Evolutionary conservation across 2,329 filamentous ascomycete genomes (phyloP).

Genomic region (Keithomyces neogunnii): DNA sequence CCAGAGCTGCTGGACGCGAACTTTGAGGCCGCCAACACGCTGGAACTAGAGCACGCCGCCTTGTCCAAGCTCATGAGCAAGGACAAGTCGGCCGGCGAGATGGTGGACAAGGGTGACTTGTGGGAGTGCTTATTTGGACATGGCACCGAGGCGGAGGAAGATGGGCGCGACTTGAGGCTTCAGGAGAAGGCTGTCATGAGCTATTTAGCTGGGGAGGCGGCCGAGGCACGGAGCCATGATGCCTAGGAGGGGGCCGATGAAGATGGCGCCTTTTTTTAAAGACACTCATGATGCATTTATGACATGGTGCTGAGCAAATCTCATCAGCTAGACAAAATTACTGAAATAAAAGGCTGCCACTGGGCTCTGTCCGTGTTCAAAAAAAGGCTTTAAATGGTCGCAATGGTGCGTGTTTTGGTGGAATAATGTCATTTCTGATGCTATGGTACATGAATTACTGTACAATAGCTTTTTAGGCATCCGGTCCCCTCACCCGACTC

Average conservation of each 20-base stretch:
- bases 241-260: too few species aligned
- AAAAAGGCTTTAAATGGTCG: too few species aligned
- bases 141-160: constrained; percentile 18
- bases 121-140: constrained; percentile 83
- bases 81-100: constrained; percentile 65
- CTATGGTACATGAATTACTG: neutral
- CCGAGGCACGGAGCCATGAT: constrained; percentile 9
- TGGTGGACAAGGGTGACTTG: constrained; percentile 68
- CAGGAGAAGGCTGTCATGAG: constrained; percentile 28
- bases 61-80: constrained; percentile 64
- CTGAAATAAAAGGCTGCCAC: too few species aligned
- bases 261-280: neutral
- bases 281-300: constrained; percentile 13
- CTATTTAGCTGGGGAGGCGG: constrained; percentile 38
- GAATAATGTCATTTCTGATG: neutral
- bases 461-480: constrained; percentile 1
- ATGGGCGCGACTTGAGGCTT: constrained; percentile 16
- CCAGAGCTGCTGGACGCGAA: constrained; percentile 47
- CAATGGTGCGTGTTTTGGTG: neutral
- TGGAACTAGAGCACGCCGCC: constrained; percentile 69
- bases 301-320: too few species aligned
- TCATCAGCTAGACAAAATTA: too few species aligned
- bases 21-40: constrained; percentile 75
- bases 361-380: too few species aligned
- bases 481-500: neutral